Conservation (phyloP, 73 alveolate genomes). For the Paramecium caudatum region DNA sequence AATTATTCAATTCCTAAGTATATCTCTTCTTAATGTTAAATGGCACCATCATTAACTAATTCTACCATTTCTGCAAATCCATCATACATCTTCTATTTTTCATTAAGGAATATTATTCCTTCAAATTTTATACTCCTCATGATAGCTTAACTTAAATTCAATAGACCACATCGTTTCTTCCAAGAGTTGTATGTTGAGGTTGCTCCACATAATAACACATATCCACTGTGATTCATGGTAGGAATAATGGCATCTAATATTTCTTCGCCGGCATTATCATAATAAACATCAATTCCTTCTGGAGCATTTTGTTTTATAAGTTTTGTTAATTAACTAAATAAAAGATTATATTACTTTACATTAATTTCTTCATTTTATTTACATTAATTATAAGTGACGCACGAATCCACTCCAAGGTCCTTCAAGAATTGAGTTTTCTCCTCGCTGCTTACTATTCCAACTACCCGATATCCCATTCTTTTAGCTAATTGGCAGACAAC, state of each 20-base stretch:
- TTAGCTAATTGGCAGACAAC: constrained; percentile 63
- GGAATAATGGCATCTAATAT: constrained; percentile 65
- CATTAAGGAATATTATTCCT: constrained; percentile 47
- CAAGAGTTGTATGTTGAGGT: constrained; percentile 66
- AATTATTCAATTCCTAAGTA: constrained; percentile 76
- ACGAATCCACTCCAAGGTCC: constrained; percentile 61
- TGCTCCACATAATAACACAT: constrained; percentile 72
- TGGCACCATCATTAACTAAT: background rate
- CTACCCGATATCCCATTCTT: constrained; percentile 57
- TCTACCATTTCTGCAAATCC: constrained; percentile 37
- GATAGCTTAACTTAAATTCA: background rate
- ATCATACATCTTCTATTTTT: constrained; percentile 28
- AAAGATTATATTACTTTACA: background rate
- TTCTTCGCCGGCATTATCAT: constrained; percentile 74
- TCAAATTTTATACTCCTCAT: background rate
- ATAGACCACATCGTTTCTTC: constrained; percentile 68
- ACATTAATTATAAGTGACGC: constrained; percentile 64
- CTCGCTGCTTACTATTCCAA: constrained; percentile 70
- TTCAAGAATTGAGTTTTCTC: constrained; percentile 57
- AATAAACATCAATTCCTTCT: constrained; percentile 70
- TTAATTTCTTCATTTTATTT: constrained; percentile 55
- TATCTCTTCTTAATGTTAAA: constrained; percentile 78
- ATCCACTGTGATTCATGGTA: constrained; percentile 27
- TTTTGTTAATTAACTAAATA: constrained; percentile 52
- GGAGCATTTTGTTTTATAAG: constrained; percentile 36